Evolutionary conservation across 1,284 basidiomycete genomes (phyloP).

Genomic region (Lentinula novae-zelandiae): DNA sequence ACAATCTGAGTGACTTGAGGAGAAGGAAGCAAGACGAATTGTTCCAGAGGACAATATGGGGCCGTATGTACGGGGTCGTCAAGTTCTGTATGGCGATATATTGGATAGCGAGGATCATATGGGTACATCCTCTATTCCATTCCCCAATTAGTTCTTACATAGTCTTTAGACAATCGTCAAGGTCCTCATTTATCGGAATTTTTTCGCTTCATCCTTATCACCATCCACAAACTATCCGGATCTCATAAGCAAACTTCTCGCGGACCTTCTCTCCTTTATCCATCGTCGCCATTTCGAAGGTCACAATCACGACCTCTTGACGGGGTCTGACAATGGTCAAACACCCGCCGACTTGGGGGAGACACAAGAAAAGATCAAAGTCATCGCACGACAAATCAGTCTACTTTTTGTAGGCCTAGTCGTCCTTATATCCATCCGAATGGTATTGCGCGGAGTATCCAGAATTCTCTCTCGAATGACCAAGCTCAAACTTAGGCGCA

Average conservation of each 20-base stretch:
- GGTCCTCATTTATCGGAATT: constrained; percentile 38
- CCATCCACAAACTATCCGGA: constrained; percentile 50
- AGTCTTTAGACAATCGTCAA: constrained; percentile 52
- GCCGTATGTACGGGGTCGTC: constrained; percentile 43
- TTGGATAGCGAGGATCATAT: constrained; percentile 61
- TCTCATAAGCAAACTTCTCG: constrained; percentile 54
- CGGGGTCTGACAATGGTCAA: neutral
- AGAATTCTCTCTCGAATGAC: constrained; percentile 33
- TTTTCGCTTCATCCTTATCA: constrained; percentile 26
- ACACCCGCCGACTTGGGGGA: neutral
- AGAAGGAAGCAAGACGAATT: constrained; percentile 43
- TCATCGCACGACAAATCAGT: constrained; percentile 59
- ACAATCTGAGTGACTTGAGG: constrained; percentile 49
- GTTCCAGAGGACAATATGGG: constrained; percentile 53
- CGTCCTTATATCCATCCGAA: constrained; percentile 64
- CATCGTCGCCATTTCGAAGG: neutral
- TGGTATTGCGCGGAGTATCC: constrained; percentile 63
- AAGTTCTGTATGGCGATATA: constrained; percentile 62
- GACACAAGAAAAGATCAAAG: constrained; percentile 25
- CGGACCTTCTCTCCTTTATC: constrained; percentile 46
- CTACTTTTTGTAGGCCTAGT: constrained; percentile 68
- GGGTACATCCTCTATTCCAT: constrained; percentile 33
- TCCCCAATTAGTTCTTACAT: neutral
- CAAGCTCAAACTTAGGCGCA: constrained; percentile 38
- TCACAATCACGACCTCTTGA: neutral